Evolutionary conservation across 2,329 filamentous ascomycete genomes (phyloP).

Genomic region (Penicillium sp.): DNA sequence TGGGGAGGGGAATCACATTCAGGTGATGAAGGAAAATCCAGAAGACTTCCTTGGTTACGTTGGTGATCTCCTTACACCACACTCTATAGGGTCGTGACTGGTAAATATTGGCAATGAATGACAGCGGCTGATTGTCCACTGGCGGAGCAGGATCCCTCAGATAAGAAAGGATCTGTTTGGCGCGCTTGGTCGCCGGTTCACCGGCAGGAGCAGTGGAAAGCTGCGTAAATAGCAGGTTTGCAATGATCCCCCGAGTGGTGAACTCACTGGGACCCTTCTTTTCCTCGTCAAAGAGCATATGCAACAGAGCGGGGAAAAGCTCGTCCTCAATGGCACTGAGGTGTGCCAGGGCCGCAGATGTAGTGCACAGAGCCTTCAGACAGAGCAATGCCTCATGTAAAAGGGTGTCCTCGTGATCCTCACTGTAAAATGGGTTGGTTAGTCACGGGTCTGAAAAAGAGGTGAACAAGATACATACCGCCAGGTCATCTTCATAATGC

Average conservation of each 20-base stretch:
- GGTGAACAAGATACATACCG: conserved; percentile 56
- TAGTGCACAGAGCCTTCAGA: conserved; percentile 91
- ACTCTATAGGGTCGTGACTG: conserved; percentile 83
- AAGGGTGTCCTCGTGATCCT: conserved; percentile 92
- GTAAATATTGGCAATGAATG: conserved; percentile 87
- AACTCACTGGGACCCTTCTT: conserved; percentile 98
- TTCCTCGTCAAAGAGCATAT: conserved; percentile 94
- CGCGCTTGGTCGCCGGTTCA: conserved; percentile 63
- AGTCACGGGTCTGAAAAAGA: conserved; percentile 15
- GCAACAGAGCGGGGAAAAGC: conserved; percentile 80
- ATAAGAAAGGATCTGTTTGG: conserved; percentile 71
- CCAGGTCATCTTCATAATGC: conserved; percentile 97
- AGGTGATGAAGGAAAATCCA: conserved; percentile 98
- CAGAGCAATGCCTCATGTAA: conserved; percentile 90
- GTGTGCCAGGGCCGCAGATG: conserved; percentile 77
- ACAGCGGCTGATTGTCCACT: conserved; percentile 72
- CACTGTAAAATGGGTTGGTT: conserved; percentile 52
- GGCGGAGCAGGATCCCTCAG: conserved; percentile 75
- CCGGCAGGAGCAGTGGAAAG: conserved; percentile 64
- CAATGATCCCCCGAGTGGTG: conserved; percentile 85
- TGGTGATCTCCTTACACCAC: conserved; percentile 89
- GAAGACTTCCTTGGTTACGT: conserved; percentile 96
- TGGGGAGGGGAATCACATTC: conserved; percentile 68
- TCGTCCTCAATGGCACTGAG: conserved; percentile 74
- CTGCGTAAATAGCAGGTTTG: conserved; percentile 84